These are phyloP conservation scores for Chlorella sp. DNA, from an alignment of 139 green algal genomes.

Conservation along the genomic window DNA sequence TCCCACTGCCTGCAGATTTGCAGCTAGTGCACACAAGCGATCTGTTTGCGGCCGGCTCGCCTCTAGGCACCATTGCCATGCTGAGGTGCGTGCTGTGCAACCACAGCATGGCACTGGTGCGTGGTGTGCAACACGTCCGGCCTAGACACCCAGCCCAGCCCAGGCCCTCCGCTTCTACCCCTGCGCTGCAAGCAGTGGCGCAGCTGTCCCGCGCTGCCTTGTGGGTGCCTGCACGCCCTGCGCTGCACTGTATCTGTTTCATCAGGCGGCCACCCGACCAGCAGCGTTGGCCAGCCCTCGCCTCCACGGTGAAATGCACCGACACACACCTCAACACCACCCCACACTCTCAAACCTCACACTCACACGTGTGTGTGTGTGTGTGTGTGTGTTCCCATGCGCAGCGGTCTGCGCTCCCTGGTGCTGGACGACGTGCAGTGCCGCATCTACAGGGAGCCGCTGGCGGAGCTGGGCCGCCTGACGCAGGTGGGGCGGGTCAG, in stretches of 20 bases:
- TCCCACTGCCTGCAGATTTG: constrained; percentile 30
- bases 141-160: too few relatives aligned
- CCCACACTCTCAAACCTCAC: background rate
- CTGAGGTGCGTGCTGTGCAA: background rate
- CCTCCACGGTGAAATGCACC: background rate
- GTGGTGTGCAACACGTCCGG: too few relatives aligned
- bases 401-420: constrained; percentile 47
- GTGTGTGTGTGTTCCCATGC: too few relatives aligned
- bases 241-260: constrained; percentile 16
- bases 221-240: background rate
- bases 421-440: constrained; percentile 62
- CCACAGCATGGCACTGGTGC: too few relatives aligned
- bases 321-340: too few relatives aligned
- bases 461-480: constrained; percentile 52
- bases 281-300: constrained; percentile 9
- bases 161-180: background rate
- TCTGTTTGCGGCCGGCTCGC: constrained; percentile 43
- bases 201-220: background rate
- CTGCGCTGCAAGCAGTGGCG: background rate
- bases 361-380: too few relatives aligned
- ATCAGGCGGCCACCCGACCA: background rate
- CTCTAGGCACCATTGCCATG: constrained; percentile 40
- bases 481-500: constrained; percentile 38
- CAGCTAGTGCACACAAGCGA: constrained; percentile 67
- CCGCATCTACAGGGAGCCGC: constrained; percentile 34